phyloP scores from a whole-genome alignment of 371 early-diverging fungal species.

The Circinella umbellata region DNA sequence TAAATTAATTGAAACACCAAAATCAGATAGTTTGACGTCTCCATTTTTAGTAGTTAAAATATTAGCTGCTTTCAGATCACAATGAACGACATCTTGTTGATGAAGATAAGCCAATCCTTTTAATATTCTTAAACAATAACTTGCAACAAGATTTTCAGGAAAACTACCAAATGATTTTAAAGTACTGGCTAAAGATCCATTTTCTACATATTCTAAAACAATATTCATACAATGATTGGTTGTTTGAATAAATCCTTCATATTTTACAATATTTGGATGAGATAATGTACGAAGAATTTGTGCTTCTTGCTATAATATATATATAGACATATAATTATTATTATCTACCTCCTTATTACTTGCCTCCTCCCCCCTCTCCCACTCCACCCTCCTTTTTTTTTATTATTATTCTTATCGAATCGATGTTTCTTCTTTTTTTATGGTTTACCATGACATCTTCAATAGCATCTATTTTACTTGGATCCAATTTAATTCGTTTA shows the following conservation, averaged over 20 bases:
- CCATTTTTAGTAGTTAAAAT: conserved; percentile 91
- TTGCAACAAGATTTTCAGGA: conserved; percentile 85
- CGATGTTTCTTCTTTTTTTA: background rate
- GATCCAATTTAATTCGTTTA: conserved; percentile 76
- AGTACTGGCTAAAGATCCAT: conserved; percentile 87
- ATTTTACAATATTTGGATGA: conserved; percentile 88
- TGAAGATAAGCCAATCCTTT: conserved; percentile 91
- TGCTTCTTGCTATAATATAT: conserved; percentile 65
- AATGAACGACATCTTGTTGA: conserved; percentile 83
- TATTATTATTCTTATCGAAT: background rate
- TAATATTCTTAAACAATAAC: conserved; percentile 86
- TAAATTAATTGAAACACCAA: conserved; percentile 86
- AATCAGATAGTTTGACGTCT: conserved; percentile 90
- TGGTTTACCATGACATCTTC: conserved; percentile 45
- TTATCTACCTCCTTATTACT: background rate
- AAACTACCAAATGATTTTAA: conserved; percentile 88
- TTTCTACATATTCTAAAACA: conserved; percentile 91
- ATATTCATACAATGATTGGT: conserved; percentile 69
- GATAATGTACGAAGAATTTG: conserved; percentile 67
- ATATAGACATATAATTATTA: conserved; percentile 13
- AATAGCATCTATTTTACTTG: conserved; percentile 47
- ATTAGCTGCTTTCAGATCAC: conserved; percentile 96
- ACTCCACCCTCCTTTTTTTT: too few species aligned
- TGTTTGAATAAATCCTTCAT: conserved; percentile 79
- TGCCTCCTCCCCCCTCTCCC: too few species aligned